Conservation (phyloP, 768 basidiomycete species). For the Antrodiella citrinella region DNA sequence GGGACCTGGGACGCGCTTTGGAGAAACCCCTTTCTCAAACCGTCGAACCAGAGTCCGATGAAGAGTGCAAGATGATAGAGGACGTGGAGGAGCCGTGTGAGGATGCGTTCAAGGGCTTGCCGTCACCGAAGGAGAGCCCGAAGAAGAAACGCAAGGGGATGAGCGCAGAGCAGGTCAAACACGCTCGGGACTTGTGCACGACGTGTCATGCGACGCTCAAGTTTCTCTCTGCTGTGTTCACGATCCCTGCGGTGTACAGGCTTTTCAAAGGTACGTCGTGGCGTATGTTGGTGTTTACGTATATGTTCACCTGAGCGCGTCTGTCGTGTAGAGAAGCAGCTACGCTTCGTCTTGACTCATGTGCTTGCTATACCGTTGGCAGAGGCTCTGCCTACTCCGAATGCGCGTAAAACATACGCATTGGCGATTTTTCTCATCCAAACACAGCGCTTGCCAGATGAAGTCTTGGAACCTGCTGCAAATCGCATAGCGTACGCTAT, state of each 20-base stretch:
- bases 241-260: conserved; percentile 46
- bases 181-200: conserved; percentile 72
- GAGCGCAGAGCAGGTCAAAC: conserved; percentile 70
- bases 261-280: conserved; percentile 52
- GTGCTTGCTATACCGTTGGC: conserved; percentile 69
- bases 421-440: conserved; percentile 71
- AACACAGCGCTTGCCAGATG: conserved; percentile 55
- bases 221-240: conserved; percentile 52
- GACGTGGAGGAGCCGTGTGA: conserved; percentile 6
- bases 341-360: conserved; percentile 50
- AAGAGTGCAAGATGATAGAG: conserved; percentile 2
- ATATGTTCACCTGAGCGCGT: conserved; percentile 5
- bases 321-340: conserved; percentile 41
- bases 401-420: conserved; percentile 80
- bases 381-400: conserved; percentile 64
- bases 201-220: conserved; percentile 64
- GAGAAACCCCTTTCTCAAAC: conserved; percentile 39
- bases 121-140: conserved; percentile 66
- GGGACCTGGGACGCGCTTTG: conserved; percentile 61
- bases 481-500: conserved; percentile 66
- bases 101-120: conserved; percentile 27
- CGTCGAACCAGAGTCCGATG: conserved; percentile 2
- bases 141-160: conserved; percentile 61
- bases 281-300: conserved; percentile 4
- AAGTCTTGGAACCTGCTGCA: conserved; percentile 51